Evolutionary conservation across 352 stramenopile species (phyloP).

Genomic region (Achlya hypogyna): DNA sequence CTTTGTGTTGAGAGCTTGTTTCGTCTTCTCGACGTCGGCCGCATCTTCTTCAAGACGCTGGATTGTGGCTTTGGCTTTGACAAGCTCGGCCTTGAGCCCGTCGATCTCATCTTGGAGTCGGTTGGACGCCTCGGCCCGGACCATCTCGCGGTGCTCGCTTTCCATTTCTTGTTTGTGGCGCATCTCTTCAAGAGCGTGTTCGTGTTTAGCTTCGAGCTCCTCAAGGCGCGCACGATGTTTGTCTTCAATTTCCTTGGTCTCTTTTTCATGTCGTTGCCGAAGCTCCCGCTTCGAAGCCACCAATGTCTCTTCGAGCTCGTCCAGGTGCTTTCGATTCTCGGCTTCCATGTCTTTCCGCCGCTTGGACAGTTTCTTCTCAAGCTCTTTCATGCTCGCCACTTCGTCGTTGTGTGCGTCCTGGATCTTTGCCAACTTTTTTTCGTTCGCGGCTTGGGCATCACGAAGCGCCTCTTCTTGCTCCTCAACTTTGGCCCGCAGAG

Average conservation of each 20-base stretch:
- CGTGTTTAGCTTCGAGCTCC: slow-evolving; percentile 35
- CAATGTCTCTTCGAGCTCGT: slow-evolving; percentile 40
- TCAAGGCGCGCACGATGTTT: slow-evolving; percentile 37
- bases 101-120: slow-evolving; percentile 7
- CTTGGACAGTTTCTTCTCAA: slow-evolving; percentile 54
- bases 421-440: slow-evolving; percentile 35
- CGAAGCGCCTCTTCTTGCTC: slow-evolving; percentile 28
- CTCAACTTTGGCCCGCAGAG: background rate
- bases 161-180: slow-evolving; percentile 25
- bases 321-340: slow-evolving; percentile 52
- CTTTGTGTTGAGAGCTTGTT: background rate
- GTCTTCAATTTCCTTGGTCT: slow-evolving; percentile 32
- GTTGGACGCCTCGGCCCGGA: background rate
- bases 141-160: slow-evolving; percentile 13
- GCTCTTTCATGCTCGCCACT: slow-evolving; percentile 46
- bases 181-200: slow-evolving; percentile 28
- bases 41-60: too few species aligned
- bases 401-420: slow-evolving; percentile 49
- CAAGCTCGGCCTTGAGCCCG: slow-evolving; percentile 19
- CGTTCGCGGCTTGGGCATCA: slow-evolving; percentile 20
- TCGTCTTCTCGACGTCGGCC: slow-evolving; percentile 8
- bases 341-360: slow-evolving; percentile 59
- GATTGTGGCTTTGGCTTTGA: slow-evolving; percentile 6
- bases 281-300: slow-evolving; percentile 48
- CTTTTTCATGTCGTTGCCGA: slow-evolving; percentile 24